Evolutionary conservation across 345 rosid species (phyloP).

Genomic region (Ceriops zippeliana): DNA sequence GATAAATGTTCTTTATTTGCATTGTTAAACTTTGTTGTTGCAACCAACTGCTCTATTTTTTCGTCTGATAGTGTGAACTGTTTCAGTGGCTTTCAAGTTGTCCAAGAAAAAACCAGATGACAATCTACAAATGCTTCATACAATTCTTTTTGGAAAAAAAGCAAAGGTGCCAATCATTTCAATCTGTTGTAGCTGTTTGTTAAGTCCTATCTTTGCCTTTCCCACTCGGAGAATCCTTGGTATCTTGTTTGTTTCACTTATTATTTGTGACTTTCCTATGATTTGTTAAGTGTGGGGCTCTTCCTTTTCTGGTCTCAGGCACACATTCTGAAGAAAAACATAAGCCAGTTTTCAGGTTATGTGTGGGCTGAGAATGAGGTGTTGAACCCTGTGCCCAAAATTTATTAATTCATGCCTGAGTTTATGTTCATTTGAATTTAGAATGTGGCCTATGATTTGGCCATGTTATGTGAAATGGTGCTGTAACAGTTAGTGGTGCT

Average conservation of each 20-base stretch:
- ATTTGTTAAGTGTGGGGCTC: neutral
- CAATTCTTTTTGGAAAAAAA: constrained; percentile 88
- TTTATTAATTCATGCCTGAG: neutral
- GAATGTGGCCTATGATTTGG: neutral
- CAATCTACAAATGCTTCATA: constrained; percentile 70
- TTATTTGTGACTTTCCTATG: neutral
- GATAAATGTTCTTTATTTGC: neutral
- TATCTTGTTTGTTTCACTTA: too few relatives aligned
- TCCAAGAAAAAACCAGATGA: constrained; percentile 94
- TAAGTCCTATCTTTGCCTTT: too few relatives aligned
- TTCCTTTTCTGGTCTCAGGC: constrained; percentile 40
- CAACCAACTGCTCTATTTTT: constrained; percentile 13
- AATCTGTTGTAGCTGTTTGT: neutral
- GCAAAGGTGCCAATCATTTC: constrained; percentile 60
- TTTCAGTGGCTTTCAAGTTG: constrained; percentile 93
- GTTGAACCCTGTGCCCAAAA: constrained; percentile 10
- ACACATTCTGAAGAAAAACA: constrained; percentile 74
- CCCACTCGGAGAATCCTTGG: too few relatives aligned
- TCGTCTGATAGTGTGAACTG: constrained; percentile 27
- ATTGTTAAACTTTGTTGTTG: constrained; percentile 10
- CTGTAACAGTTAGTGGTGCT: neutral
- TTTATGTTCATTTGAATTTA: neutral
- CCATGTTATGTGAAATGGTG: neutral
- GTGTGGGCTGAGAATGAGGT: constrained; percentile 91
- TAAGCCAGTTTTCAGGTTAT: constrained; percentile 88